phyloP scores from a whole-genome alignment of 768 basidiomycete species.

The Lactifluus pinguis region DNA sequence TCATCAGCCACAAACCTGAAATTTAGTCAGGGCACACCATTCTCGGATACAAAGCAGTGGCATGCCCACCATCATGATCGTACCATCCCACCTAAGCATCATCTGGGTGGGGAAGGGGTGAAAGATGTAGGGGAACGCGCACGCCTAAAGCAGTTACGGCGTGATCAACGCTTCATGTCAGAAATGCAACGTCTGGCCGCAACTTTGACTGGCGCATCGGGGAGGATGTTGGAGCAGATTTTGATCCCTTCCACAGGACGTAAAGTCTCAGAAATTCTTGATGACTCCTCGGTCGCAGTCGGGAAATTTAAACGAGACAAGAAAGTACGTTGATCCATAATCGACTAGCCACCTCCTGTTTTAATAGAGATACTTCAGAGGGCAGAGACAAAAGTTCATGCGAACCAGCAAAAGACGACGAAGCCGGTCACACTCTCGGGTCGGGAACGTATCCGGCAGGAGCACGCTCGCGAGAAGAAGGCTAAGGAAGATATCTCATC shows the following conservation, averaged over 20 bases:
- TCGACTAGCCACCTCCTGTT: not conserved
- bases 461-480: constrained; percentile 34
- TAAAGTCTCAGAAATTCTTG: constrained; percentile 7
- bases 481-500: constrained; percentile 25
- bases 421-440: constrained; percentile 26
- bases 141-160: constrained; percentile 30
- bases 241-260: constrained; percentile 39
- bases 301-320: not conserved
- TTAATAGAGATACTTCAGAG: not conserved
- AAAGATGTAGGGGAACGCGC: constrained; percentile 29
- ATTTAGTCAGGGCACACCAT: constrained; percentile 33
- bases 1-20: constrained; percentile 24
- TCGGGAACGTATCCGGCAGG: constrained; percentile 34
- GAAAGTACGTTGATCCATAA: not conserved
- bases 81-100: constrained; percentile 44
- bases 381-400: not conserved
- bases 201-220: constrained; percentile 55
- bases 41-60: constrained; percentile 52
- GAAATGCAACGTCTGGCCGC: constrained; percentile 48
- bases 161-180: constrained; percentile 51
- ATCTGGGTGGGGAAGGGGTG: constrained; percentile 40
- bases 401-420: constrained; percentile 25
- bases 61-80: constrained; percentile 38
- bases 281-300: not conserved
- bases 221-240: constrained; percentile 41